These are phyloP conservation scores for Plasmodium knowlesi DNA, from an alignment of 169 alveolate genomes.

Conservation along the genomic window DNA sequence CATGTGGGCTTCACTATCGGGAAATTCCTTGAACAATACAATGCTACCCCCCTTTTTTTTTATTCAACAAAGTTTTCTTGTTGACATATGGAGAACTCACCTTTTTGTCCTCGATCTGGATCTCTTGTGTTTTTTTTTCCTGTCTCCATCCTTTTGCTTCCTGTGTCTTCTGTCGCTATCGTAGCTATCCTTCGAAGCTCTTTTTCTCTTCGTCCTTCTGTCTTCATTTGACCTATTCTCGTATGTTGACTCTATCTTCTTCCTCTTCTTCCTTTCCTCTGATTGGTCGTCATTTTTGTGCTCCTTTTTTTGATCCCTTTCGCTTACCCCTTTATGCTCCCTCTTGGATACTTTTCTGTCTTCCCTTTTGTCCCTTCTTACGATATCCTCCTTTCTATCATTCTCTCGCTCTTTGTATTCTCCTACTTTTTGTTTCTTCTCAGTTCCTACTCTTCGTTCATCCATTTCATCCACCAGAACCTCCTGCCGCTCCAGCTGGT, in stretches of 20 bases:
- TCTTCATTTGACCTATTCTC: neutral
- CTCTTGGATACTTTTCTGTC: neutral
- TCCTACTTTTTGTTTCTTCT: neutral
- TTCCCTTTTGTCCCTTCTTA: neutral
- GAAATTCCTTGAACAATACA: neutral
- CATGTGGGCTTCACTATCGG: neutral
- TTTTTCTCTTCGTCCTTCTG: neutral
- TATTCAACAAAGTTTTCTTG: neutral
- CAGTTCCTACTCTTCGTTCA: neutral
- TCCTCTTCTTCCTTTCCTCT: conserved; percentile 1
- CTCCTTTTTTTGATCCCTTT: neutral
- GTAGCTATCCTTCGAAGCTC: conserved; percentile 3
- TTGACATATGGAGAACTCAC: neutral
- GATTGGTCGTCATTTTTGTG: neutral
- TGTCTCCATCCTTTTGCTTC: conserved; percentile 13
- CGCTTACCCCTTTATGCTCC: neutral
- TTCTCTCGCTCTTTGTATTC: neutral
- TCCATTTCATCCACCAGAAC: neutral
- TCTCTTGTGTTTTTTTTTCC: conserved; percentile 21
- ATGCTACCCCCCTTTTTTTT: neutral
- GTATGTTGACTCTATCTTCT: neutral
- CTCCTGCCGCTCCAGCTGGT: no score
- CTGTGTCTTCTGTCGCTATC: conserved; percentile 35
- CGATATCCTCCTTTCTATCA: neutral
- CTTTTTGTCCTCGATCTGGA: conserved; percentile 25